Evolutionary conservation across 2,329 filamentous ascomycete genomes (phyloP).

Genomic region (Fusarium longipes): DNA sequence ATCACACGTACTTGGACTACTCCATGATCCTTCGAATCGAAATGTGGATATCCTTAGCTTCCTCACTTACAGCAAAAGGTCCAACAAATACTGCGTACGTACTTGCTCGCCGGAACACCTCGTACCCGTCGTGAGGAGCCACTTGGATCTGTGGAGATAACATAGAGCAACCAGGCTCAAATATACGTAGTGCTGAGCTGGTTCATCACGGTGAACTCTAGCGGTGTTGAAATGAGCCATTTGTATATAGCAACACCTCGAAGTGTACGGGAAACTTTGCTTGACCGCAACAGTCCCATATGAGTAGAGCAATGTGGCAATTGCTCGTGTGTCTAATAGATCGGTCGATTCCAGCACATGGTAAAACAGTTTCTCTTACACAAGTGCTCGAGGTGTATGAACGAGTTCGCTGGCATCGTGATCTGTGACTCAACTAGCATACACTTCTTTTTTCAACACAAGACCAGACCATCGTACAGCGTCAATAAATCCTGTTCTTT

Average conservation of each 20-base stretch:
- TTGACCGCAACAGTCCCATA: slow-evolving; percentile 9
- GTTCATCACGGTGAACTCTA: slow-evolving; percentile 14
- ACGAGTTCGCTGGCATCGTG: slow-evolving; percentile 1
- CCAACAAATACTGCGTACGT: slow-evolving; percentile 19
- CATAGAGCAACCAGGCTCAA: slow-evolving; percentile 13
- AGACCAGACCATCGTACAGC: neutral
- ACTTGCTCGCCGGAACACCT: slow-evolving; percentile 9
- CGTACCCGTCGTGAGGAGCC: slow-evolving; percentile 6
- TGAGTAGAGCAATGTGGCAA: neutral
- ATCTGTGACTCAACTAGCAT: neutral
- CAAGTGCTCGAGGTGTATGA: neutral
- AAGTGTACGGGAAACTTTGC: slow-evolving; percentile 18
- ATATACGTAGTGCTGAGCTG: slow-evolving; percentile 25
- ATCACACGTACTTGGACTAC: slow-evolving; percentile 10
- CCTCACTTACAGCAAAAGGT: slow-evolving; percentile 3
- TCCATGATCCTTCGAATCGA: slow-evolving; percentile 22
- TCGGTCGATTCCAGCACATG: slow-evolving; percentile 35
- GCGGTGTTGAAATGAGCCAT: slow-evolving; percentile 32
- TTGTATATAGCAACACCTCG: slow-evolving; percentile 23
- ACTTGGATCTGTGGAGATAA: slow-evolving; percentile 27
- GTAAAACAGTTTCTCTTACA: slow-evolving; percentile 1
- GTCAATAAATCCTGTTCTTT: neutral
- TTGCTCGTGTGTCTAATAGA: slow-evolving; percentile 9
- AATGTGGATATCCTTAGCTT: slow-evolving; percentile 26
- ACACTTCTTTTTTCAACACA: neutral